A percentile compares a stretch with the other conserved stretches of the same genome.
Evolutionary conservation across 2,329 filamentous ascomycete species (phyloP).

Genomic region (Fusarium camptoceras): DNA sequence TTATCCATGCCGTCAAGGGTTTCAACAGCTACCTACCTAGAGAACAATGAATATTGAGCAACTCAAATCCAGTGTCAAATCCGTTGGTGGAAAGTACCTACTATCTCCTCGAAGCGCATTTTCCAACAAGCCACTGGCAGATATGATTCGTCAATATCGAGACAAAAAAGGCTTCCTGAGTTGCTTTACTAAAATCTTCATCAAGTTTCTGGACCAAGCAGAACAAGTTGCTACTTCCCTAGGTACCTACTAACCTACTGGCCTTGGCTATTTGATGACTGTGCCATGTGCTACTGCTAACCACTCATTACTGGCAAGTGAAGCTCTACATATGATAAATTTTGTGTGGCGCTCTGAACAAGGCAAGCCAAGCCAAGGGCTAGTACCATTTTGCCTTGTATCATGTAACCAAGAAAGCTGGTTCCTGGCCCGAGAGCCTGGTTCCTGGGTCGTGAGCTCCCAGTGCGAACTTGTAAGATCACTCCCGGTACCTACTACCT

Average conservation of each 20-base stretch:
- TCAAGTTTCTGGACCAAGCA: background rate
- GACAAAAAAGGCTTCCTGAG: background rate
- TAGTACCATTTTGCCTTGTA: background rate
- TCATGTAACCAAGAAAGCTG: background rate
- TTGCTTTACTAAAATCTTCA: background rate
- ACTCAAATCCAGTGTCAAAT: too few species aligned
- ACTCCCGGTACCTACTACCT: too few species aligned
- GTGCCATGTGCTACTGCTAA: background rate
- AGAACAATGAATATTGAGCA: too few species aligned
- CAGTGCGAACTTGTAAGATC: background rate
- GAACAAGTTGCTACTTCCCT: background rate
- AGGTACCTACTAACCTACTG: too few species aligned
- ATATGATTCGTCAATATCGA: background rate
- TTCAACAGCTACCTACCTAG: too few species aligned
- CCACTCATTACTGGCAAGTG: background rate
- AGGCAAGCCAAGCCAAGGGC: background rate
- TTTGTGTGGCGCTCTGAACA: conserved; percentile 19
- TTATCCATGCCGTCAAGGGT: too few species aligned
- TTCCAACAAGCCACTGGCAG: background rate
- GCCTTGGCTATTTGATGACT: background rate
- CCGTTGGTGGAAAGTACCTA: too few species aligned
- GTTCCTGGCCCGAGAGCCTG: conserved; percentile 21
- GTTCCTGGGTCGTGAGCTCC: conserved; percentile 10
- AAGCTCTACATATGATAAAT: conserved; percentile 19
- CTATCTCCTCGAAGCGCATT: too few species aligned